A percentile compares a stretch with the other conserved stretches of the same genome.
These are phyloP conservation scores for Ceratobasidium sp. DNA, from an alignment of 1,284 basidiomycete genomes.

Conservation along the genomic window DNA sequence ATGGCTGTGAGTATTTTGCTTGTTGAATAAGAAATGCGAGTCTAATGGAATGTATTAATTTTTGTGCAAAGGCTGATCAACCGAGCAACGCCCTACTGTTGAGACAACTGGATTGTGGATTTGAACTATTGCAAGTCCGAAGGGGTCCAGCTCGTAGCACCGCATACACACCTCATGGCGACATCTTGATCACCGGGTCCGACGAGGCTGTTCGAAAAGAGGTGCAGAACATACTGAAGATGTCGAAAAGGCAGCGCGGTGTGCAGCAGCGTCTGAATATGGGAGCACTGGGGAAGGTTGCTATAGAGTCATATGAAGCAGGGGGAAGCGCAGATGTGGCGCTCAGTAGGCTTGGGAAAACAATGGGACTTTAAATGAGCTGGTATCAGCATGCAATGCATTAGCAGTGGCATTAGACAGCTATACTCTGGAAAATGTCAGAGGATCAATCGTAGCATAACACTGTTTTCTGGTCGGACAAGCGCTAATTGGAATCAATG, in stretches of 20 bases:
- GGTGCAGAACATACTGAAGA: neutral
- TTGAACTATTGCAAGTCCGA: constrained; percentile 36
- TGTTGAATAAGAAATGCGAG: too few relatives aligned
- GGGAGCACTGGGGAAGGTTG: neutral
- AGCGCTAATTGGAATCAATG: too few relatives aligned
- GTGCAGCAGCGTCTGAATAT: constrained; percentile 16
- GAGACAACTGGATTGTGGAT: too few relatives aligned
- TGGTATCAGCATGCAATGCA: too few relatives aligned
- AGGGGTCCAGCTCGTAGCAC: constrained; percentile 8
- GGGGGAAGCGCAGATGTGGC: constrained; percentile 29
- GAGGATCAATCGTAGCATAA: too few relatives aligned
- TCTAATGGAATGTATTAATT: too few relatives aligned
- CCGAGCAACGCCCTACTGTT: constrained; percentile 20
- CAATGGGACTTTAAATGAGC: neutral
- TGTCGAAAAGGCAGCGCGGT: constrained; percentile 5
- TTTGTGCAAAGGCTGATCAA: constrained; percentile 30
- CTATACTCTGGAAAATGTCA: too few relatives aligned
- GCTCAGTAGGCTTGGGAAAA: constrained; percentile 10
- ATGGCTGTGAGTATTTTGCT: constrained; percentile 18
- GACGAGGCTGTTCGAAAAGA: constrained; percentile 23
- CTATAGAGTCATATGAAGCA: neutral
- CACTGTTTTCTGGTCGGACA: too few relatives aligned
- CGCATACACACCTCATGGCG: neutral
- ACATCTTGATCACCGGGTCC: constrained; percentile 16
- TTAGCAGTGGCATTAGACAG: too few relatives aligned